Evolutionary conservation across 2,329 filamentous ascomycete genomes (phyloP), one percentile per base, ranked within the genome.

Genomic region (Lithohypha guttulata): DNA sequence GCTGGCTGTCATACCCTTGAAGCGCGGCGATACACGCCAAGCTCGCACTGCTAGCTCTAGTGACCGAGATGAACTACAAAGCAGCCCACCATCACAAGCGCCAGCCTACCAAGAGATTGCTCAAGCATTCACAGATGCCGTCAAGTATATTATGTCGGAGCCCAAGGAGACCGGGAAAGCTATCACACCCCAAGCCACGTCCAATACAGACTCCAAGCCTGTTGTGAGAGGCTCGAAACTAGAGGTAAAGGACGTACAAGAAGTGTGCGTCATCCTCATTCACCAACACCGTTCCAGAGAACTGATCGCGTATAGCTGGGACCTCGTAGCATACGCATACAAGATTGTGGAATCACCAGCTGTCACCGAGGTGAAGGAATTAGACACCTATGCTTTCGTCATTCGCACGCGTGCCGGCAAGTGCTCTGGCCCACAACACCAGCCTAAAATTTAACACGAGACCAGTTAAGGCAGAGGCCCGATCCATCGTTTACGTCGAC

Each of bases 331-430:
- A 6, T 33, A 18, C 18, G 30, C 13, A 18, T 33, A 33, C 18
- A 33, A 33, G 30, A 33, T 33, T 20, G 30, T 33, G 7, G 14
- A 33, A 7, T 6, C 14, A 33, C 30, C 30, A n/a, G 30, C 14
- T 5, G 14, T n/a, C 6, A 7, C 6, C 6, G 18, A 33, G 14
- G 14, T 33, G 14, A 18, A 4, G 6, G 30, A 33, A n/a, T 20
- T 33, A n/a, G 49, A 52, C 41, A 29, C 51, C 21, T 55, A 52
- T 39, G 32, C 43, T 32, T 53, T 56, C 39, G 37, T 56, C 41
- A 38, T 55, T 41, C 46, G 49, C 30, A 36, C 43, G 29, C 48
- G 47, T 35, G 35, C 52, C 42, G 42, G 50, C 52, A 45, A 25
- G 42, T 50, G 17, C 18, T 22, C 23, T 20, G 42, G 34, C 34